Percentiles rank a stretch among this genome's conserved stretches.
Conservation (phyloP, 164 flowering plant genomes). For the Buxus sempervirens region DNA sequence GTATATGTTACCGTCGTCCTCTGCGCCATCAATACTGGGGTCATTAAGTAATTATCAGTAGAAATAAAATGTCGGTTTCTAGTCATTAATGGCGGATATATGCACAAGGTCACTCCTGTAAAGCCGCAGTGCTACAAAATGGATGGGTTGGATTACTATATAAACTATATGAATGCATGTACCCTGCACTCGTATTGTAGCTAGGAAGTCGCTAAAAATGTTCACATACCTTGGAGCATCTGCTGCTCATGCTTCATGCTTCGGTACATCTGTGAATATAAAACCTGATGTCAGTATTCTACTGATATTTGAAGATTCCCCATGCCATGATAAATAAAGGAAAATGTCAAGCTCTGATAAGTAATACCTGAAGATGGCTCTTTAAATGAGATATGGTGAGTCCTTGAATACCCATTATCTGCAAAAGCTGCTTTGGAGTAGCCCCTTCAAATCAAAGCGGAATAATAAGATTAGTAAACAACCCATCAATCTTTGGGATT, state of each 20-base stretch:
- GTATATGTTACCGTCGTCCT: no score
- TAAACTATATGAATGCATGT: not conserved
- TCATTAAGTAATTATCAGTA: no score
- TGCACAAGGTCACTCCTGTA: no score
- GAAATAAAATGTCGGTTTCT: no score
- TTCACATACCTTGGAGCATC: conserved; percentile 16
- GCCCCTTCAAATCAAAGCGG: conserved; percentile 27
- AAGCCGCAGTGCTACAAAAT: no score
- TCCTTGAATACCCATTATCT: conserved; percentile 33
- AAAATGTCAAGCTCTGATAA: not conserved
- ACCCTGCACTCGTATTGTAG: not conserved
- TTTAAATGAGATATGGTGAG: conserved; percentile 38
- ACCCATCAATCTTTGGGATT: no score
- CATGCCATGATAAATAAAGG: not conserved
- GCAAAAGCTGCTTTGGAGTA: conserved; percentile 35
- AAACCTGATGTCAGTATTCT: not conserved
- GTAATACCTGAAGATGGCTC: conserved; percentile 38
- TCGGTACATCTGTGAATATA: conserved; percentile 15
- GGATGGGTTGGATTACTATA: no score
- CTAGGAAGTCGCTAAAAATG: not conserved
- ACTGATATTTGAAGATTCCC: not conserved
- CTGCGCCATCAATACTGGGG: no score
- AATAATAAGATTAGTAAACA: not conserved
- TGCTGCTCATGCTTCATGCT: conserved; percentile 22
- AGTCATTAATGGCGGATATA: no score